phyloP scores from a whole-genome alignment of 176 grass and related monocot species.

The Phyllostachys edulis region DNA sequence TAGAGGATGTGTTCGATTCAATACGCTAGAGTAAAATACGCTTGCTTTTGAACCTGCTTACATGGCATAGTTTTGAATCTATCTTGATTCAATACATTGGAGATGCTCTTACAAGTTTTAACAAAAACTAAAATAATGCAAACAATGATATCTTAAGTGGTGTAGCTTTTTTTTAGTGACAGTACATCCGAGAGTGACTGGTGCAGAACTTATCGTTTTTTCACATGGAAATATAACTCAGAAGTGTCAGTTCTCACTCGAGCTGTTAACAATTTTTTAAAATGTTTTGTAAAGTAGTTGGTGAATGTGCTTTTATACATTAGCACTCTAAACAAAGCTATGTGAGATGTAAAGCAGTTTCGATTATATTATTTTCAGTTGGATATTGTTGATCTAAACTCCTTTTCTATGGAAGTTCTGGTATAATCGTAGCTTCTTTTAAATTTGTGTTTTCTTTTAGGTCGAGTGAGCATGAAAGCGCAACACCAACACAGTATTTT shows the following conservation, averaged over 20 bases:
- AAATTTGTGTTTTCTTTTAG: not conserved
- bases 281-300: not conserved
- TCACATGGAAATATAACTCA: not conserved
- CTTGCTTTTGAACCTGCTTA: no score
- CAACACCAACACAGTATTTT: conserved; percentile 1
- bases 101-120: not conserved
- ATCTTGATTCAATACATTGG: no score
- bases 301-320: not conserved
- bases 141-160: not conserved
- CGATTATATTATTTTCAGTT: not conserved
- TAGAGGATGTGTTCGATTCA: no score
- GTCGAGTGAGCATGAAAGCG: not conserved
- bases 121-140: not conserved
- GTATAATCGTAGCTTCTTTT: not conserved
- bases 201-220: not conserved
- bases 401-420: not conserved
- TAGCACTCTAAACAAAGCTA: not conserved
- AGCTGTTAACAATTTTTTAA: not conserved
- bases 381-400: not conserved
- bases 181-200: not conserved
- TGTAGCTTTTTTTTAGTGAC: not conserved
- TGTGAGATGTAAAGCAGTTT: not conserved
- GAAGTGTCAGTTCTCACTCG: not conserved
- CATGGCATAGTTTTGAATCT: no score
- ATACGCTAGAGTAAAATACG: no score